These are phyloP conservation scores for Fusarium austroafricanum DNA, from an alignment of 2,329 filamentous ascomycete genomes.

Conservation along the genomic window DNA sequence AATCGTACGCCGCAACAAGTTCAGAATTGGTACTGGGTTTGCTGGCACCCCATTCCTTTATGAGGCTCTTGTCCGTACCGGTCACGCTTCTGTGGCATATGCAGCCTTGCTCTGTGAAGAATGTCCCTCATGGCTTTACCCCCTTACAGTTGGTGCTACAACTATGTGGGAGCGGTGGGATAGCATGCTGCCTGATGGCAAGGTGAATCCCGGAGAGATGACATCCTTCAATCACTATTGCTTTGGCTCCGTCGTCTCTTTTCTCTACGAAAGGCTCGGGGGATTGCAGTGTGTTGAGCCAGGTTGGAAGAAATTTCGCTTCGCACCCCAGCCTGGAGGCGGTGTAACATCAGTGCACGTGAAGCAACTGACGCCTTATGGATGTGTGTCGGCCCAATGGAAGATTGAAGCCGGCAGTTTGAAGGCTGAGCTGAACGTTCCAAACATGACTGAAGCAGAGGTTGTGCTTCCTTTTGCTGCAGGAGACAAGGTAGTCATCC, in stretches of 20 bases:
- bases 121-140: conserved; percentile 54
- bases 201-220: conserved; percentile 55
- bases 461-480: too few relatives aligned
- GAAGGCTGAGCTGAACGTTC: too few relatives aligned
- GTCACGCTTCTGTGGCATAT: conserved; percentile 38
- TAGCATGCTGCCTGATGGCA: conserved; percentile 52
- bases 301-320: too few relatives aligned
- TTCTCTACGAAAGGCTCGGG: too few relatives aligned
- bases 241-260: conserved; percentile 50
- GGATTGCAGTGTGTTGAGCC: too few relatives aligned
- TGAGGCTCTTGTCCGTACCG: not conserved
- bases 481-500: too few relatives aligned
- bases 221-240: conserved; percentile 58
- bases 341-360: too few relatives aligned
- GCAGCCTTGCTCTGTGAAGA: conserved; percentile 52
- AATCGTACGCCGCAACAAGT: conserved; percentile 48
- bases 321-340: too few relatives aligned
- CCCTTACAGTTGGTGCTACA: conserved; percentile 54
- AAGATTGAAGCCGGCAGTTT: too few relatives aligned
- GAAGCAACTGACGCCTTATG: too few relatives aligned
- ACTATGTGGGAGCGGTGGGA: conserved; percentile 59
- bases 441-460: too few relatives aligned
- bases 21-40: conserved; percentile 57
- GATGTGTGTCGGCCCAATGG: too few relatives aligned
- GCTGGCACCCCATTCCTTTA: conserved; percentile 37